These are phyloP conservation scores for Artemisia annua DNA, from an alignment of 129 eudicot genomes.

Conservation along the genomic window DNA sequence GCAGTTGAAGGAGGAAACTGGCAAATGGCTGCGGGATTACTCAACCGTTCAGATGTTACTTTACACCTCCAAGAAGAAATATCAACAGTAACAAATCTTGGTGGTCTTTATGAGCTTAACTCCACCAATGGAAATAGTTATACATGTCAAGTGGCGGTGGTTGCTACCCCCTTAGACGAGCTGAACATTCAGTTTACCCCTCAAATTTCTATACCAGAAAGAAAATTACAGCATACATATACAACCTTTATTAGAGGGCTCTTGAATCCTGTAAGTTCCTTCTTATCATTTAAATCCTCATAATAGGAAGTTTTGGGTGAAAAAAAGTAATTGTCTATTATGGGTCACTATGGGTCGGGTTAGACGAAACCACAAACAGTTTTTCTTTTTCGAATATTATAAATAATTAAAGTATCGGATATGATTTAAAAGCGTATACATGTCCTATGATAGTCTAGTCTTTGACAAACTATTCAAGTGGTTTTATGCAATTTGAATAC, in stretches of 20 bases:
- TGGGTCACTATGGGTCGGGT: neutral
- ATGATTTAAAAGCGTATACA: neutral
- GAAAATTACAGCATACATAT: conserved; percentile 87
- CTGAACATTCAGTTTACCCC: conserved; percentile 57
- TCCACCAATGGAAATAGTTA: conserved; percentile 75
- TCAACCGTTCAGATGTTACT: conserved; percentile 69
- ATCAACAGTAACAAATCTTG: conserved; percentile 55
- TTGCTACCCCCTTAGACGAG: conserved; percentile 94
- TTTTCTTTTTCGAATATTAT: neutral
- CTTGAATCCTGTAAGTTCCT: conserved; percentile 71
- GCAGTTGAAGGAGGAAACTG: conserved; percentile 86
- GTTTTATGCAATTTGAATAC: neutral
- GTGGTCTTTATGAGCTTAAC: conserved; percentile 63
- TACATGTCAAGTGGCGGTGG: conserved; percentile 66
- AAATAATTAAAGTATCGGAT: neutral
- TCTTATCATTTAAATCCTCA: conserved; percentile 3
- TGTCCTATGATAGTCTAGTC: neutral
- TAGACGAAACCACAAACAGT: neutral
- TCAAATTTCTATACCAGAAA: conserved; percentile 59
- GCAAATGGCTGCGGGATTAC: conserved; percentile 96
- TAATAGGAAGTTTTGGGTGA: neutral
- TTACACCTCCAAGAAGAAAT: conserved; percentile 86
- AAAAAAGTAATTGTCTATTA: neutral
- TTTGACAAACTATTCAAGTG: neutral
- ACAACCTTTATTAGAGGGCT: conserved; percentile 88